Percentiles rank a stretch among this genome's conserved stretches.
Evolutionary conservation across 768 basidiomycete genomes (phyloP).

Genomic region (Lentinula lateritia): DNA sequence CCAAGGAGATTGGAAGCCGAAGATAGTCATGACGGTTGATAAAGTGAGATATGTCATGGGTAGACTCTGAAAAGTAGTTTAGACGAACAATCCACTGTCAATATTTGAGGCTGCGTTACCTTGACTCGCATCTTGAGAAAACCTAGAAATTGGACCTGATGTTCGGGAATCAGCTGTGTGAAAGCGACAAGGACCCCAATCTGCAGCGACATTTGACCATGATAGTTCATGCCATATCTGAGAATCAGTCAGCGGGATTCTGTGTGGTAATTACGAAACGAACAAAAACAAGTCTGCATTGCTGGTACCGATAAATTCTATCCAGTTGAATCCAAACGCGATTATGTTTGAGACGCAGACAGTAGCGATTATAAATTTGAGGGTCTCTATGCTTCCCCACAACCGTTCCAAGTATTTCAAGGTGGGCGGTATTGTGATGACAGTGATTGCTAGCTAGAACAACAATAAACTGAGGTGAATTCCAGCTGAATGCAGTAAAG

Average conservation of each 20-base stretch:
- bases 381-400: conserved; percentile 84
- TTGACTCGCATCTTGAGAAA: conserved; percentile 85
- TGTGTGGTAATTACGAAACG: conserved; percentile 20
- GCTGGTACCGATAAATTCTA: conserved; percentile 69
- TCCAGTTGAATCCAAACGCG: conserved; percentile 82
- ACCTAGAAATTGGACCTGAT: conserved; percentile 92
- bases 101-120: conserved; percentile 34
- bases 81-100: background rate
- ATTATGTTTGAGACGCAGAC: conserved; percentile 84
- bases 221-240: conserved; percentile 86
- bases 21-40: conserved; percentile 76
- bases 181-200: conserved; percentile 90
- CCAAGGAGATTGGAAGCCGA: conserved; percentile 86
- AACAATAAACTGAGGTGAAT: conserved; percentile 5
- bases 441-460: conserved; percentile 66
- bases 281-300: conserved; percentile 76
- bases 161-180: conserved; percentile 96
- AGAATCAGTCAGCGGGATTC: conserved; percentile 7
- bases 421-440: conserved; percentile 75
- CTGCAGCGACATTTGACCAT: conserved; percentile 90
- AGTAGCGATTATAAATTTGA: conserved; percentile 80
- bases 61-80: conserved; percentile 51
- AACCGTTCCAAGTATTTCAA: conserved; percentile 89
- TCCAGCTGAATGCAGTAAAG: background rate
- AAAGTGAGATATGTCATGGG: conserved; percentile 94